Conservation (phyloP, 495 filamentous ascomycete genomes). For the Hypomontagnella monticulosa region DNA sequence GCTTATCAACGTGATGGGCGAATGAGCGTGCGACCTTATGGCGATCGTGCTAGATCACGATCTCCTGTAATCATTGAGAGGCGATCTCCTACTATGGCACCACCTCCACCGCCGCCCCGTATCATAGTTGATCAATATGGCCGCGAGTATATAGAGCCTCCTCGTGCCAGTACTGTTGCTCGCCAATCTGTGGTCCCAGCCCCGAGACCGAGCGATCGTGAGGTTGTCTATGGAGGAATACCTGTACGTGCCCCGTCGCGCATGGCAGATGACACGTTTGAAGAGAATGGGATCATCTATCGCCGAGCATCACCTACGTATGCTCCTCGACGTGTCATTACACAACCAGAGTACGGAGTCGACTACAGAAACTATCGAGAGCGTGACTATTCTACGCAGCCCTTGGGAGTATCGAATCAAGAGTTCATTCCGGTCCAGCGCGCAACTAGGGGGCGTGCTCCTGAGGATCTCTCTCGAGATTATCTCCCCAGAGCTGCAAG, state of each 20-base stretch:
- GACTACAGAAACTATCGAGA: slow-evolving; percentile 62
- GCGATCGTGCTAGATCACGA: slow-evolving; percentile 65
- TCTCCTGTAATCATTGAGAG: slow-evolving; percentile 65
- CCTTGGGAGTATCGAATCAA: slow-evolving; percentile 53
- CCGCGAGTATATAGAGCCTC: slow-evolving; percentile 72
- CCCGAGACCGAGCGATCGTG: slow-evolving; percentile 51
- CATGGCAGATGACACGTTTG: slow-evolving; percentile 57
- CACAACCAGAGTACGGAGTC: slow-evolving; percentile 61
- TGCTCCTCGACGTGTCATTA: slow-evolving; percentile 59
- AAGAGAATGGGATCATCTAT: slow-evolving; percentile 60
- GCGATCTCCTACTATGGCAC: slow-evolving; percentile 60
- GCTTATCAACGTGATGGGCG: slow-evolving; percentile 48
- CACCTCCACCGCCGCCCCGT: slow-evolving; percentile 65
- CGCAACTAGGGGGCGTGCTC: slow-evolving; percentile 44
- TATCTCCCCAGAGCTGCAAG: slow-evolving; percentile 66
- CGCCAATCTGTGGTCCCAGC: slow-evolving; percentile 57
- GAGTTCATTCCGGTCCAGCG: slow-evolving; percentile 55
- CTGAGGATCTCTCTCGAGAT: slow-evolving; percentile 58
- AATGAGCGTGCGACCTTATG: slow-evolving; percentile 56
- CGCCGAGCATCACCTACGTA: slow-evolving; percentile 51
- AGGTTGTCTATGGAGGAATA: slow-evolving; percentile 59
- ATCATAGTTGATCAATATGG: slow-evolving; percentile 77
- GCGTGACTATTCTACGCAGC: slow-evolving; percentile 57
- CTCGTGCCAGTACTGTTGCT: slow-evolving; percentile 55
- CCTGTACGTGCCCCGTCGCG: slow-evolving; percentile 63